These are phyloP conservation scores for Saturnispora silvae DNA, from an alignment of 805 yeast species.

Conservation along the genomic window DNA sequence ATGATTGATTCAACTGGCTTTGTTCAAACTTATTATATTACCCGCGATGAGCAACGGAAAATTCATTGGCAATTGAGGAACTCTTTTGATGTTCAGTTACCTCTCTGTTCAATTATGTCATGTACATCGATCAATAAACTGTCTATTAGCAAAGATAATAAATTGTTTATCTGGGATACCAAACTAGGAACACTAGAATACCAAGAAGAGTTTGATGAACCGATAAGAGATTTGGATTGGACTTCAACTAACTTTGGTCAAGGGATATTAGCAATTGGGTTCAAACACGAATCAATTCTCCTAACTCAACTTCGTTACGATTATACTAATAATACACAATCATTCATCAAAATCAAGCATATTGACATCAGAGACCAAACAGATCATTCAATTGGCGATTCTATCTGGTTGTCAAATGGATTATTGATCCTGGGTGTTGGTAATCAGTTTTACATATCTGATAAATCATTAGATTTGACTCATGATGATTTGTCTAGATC, in stretches of 20 bases:
- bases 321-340: constrained; percentile 70
- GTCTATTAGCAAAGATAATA: constrained; percentile 44
- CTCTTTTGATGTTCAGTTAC: constrained; percentile 45
- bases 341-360: constrained; percentile 65
- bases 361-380: constrained; percentile 65
- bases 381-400: constrained; percentile 76
- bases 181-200: constrained; percentile 58
- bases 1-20: constrained; percentile 44
- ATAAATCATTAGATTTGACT: constrained; percentile 46
- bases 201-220: constrained; percentile 30
- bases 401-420: constrained; percentile 76
- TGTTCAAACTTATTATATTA: constrained; percentile 37
- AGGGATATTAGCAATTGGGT: constrained; percentile 75
- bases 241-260: constrained; percentile 56
- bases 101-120: constrained; percentile 41
- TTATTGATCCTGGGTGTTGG: constrained; percentile 78
- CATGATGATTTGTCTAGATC: constrained; percentile 40
- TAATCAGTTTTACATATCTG: constrained; percentile 78
- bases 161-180: constrained; percentile 72
- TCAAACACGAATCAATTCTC: constrained; percentile 46
- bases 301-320: constrained; percentile 82
- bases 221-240: constrained; percentile 77
- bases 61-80: constrained; percentile 46
- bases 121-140: constrained; percentile 71
- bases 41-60: constrained; percentile 6